Evolutionary conservation across 2,329 filamentous ascomycete species (phyloP), one percentile per base, ranked within the genome.

Genomic region (Lecanoromycetidae sp.): DNA sequence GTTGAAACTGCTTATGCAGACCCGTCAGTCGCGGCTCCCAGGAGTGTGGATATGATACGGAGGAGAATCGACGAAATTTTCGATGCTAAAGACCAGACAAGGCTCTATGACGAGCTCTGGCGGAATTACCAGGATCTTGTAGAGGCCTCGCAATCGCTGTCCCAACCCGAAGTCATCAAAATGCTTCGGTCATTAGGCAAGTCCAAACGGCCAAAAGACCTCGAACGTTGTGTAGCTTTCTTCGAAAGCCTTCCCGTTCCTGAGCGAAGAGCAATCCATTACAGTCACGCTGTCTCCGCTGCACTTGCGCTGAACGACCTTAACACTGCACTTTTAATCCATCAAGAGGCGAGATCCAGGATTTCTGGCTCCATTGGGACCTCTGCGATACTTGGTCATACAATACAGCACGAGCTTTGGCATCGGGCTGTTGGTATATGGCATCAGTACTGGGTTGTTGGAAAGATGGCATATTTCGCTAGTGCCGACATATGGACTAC

Each of bases 211-310:
- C 29, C 57, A 2, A 40, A 63, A 20, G 65, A 75, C 55, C 59
- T 65, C 12, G 62, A 63, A 48, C 66, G 70, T 38, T 61, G 64
- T 15, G 61, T 68, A 40, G 52, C 61, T n/a, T 50, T 77, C 7
- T 77, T 77, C 54, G 57, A 67, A 25, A 48, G 53, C 3, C 63
- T 75, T 22, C 56, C 63, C 3, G 20, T 50, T 1, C 45, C 61
- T 7, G 46, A 63, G 30, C 67, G 70, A 22, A 63, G 60, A 2
- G 54, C 60, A 6, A 59, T 61, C 4, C 66, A 71, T 44, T 77
- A 75, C 56, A 56, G 63, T 43, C 57, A 62, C 33, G 63, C 68
- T 22, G 64, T 71, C 19, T 60, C 61, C 35, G 66, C 72, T 19
- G 65, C 70, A 49, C 52, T 75, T 22, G 57, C 54, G n/a, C 58